A percentile compares a stretch with the other conserved stretches of the same genome.
Conservation (phyloP, 1,284 basidiomycete genomes). For the Tranzscheliella williamsii region DNA sequence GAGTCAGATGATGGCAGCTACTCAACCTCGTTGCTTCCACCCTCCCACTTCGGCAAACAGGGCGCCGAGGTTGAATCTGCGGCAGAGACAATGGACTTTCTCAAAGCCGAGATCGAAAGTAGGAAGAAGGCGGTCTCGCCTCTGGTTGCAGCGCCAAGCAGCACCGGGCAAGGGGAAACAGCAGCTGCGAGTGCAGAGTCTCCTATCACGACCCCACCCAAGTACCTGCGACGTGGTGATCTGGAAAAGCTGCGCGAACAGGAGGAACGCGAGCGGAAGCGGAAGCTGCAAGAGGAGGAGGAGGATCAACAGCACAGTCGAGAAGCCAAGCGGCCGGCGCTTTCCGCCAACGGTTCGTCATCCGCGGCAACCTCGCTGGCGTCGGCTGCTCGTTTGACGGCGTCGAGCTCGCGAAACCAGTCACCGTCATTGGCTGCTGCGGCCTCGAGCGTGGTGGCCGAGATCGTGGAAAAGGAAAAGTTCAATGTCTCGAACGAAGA, state of each 20-base stretch:
- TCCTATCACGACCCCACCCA: constrained; percentile 9
- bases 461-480: constrained; percentile 54
- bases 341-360: constrained; percentile 1
- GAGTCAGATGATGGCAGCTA: too few species aligned
- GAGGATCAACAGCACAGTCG: not conserved
- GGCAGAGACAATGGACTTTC: constrained; percentile 71
- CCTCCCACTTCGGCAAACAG: too few species aligned
- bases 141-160: too few species aligned
- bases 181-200: constrained; percentile 1
- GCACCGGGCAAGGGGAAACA: too few species aligned
- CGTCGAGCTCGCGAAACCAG: not conserved
- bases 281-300: constrained; percentile 1
- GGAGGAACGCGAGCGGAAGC: constrained; percentile 6
- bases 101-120: constrained; percentile 76
- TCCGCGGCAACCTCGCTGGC: not conserved
- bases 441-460: too few species aligned
- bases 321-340: too few species aligned
- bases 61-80: too few species aligned
- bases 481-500: constrained; percentile 95
- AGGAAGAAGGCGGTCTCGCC: constrained; percentile 68
- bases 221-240: constrained; percentile 53
- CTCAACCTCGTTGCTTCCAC: too few species aligned
- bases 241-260: constrained; percentile 29
- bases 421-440: not conserved
- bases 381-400: constrained; percentile 3